Evolutionary conservation across 1,284 basidiomycete species (phyloP).

Genomic region (Ustilago bromivora): DNA sequence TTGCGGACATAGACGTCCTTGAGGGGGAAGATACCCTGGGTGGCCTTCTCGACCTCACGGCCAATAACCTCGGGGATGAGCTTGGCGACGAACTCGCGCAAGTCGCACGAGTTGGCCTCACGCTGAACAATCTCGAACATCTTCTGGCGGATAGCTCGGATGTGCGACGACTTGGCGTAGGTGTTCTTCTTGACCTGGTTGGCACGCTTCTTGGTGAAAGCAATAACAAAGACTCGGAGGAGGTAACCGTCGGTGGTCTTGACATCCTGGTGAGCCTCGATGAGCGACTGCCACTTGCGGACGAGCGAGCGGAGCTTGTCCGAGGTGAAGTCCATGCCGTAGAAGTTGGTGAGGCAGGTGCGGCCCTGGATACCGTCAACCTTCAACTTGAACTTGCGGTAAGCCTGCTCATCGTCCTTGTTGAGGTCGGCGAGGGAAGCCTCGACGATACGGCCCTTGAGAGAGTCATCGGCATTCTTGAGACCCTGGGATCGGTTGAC

Average conservation of each 20-base stretch:
- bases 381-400: conserved; percentile 99
- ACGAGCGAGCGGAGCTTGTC: conserved; percentile 99
- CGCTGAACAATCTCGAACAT: conserved; percentile 99
- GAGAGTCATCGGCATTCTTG: conserved; percentile 98
- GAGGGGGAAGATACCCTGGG: conserved; percentile 94
- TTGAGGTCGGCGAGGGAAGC: conserved; percentile 97
- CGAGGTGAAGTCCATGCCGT: conserved; percentile 99
- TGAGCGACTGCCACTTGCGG: conserved; percentile 99
- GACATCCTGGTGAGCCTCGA: conserved; percentile 98
- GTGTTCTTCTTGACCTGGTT: conserved; percentile 99
- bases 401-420: conserved; percentile 99
- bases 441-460: conserved; percentile 97
- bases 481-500: conserved; percentile 98
- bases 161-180: conserved; percentile 94
- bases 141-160: conserved; percentile 98
- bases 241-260: conserved; percentile 99
- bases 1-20: conserved; percentile 93
- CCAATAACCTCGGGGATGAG: conserved; percentile 99
- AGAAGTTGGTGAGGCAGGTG: conserved; percentile 99
- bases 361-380: conserved; percentile 98
- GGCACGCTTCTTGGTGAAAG: conserved; percentile 96
- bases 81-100: conserved; percentile 95
- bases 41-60: conserved; percentile 99
- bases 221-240: conserved; percentile 97
- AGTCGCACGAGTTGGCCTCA: conserved; percentile 92